These are phyloP conservation scores for Pleurotus salmoneostramineus DNA, from an alignment of 768 basidiomycete species.

Conservation along the genomic window DNA sequence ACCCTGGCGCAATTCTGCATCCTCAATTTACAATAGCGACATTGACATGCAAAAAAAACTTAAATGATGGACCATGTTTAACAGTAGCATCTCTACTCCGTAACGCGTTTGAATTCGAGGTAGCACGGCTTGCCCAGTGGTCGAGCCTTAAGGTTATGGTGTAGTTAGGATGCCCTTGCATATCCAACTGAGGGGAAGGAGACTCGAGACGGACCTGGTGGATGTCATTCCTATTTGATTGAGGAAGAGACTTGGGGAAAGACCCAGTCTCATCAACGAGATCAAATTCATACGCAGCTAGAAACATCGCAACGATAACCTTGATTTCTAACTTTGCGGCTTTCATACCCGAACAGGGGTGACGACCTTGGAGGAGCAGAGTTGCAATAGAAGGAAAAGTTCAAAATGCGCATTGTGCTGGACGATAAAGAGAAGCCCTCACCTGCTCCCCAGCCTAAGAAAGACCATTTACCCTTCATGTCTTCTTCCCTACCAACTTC, in stretches of 20 bases:
- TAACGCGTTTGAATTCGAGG: conserved; percentile 21
- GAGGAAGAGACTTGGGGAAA: conserved; percentile 19
- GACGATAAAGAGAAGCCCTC: background rate
- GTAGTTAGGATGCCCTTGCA: background rate
- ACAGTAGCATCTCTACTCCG: conserved; percentile 12
- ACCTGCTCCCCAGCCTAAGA: conserved; percentile 39
- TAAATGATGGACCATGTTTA: no score
- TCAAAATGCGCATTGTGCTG: background rate
- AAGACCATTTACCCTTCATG: conserved; percentile 25
- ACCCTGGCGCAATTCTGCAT: no score
- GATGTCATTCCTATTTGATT: conserved; percentile 27
- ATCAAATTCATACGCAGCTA: conserved; percentile 29
- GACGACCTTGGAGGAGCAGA: conserved; percentile 22
- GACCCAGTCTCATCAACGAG: conserved; percentile 27
- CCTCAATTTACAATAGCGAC: no score
- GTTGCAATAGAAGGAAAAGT: background rate
- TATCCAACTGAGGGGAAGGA: background rate
- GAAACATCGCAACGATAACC: conserved; percentile 26
- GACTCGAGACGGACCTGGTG: conserved; percentile 19
- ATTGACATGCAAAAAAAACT: no score
- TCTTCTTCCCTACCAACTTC: conserved; percentile 27
- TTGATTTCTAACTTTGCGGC: conserved; percentile 37
- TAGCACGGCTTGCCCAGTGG: conserved; percentile 23
- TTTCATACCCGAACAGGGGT: conserved; percentile 35
- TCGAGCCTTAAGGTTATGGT: conserved; percentile 15